Evolutionary conservation across 2,329 filamentous ascomycete species (phyloP), one percentile per base, ranked within the genome.

Genomic region (Clonostachys chloroleuca): DNA sequence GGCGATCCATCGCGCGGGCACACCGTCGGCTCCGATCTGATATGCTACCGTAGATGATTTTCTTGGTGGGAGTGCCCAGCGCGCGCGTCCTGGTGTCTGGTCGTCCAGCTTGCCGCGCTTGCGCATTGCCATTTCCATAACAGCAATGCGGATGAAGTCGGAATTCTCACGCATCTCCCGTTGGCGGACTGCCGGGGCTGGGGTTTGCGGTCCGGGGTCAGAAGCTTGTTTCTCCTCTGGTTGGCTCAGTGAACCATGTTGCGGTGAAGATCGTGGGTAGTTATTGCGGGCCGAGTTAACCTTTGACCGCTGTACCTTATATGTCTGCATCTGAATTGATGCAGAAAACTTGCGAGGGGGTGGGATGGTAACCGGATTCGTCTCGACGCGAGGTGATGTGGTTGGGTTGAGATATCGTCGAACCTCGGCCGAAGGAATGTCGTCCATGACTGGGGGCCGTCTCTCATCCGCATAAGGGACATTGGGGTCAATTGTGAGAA

Each of bases 91-190:
- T n/a, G 83, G 81, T 47, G 77, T 77, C 52, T 81, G 77, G 55
- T 83, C 80, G 54, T 84, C 81, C 45, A 87, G 69, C 62, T 87
- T 87, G 54, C 83, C 83, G 40, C 70, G 71, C 57, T 77, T 80
- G 47, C 83, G 78, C 83, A 87, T 87, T 12, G 83, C 78, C 78
- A 87, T 86, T 59, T 87, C 83, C 75, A 87, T 81, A 44, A 87
- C 83, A 35, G 83, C 83, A 47, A 87, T 79, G 54, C 83, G 78
- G 58, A 87, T 86, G 57, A 87, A 87, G 57, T 87, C 82, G 39
- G 82, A 76, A 54, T 87, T 87, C 61, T 87, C 83, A 33, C 83
- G 79, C 71, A 85, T 78, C 61, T 87, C 83, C 42, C 83, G 77
- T 61, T 85, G 83, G 18, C 83, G 78, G 56, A 73, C 69, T 54